These are phyloP conservation scores for Pichia sp. DNA, from an alignment of 1,139 yeast genomes.

Conservation along the genomic window DNA sequence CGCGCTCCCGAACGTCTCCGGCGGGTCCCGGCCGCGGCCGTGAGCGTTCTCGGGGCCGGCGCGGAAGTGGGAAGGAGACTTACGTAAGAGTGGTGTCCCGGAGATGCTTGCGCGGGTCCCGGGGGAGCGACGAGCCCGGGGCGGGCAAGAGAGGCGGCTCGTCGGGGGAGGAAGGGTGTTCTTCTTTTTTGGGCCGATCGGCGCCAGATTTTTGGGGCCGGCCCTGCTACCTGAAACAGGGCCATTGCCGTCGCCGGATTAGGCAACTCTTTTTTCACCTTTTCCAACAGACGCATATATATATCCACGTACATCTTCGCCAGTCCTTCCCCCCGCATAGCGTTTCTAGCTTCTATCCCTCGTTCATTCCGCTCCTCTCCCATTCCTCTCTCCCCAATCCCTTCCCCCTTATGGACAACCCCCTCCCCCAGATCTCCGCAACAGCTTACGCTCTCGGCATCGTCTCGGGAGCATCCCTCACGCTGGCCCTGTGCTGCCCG, in stretches of 20 bases:
- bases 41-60: not conserved
- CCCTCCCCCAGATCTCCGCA: slow-evolving; percentile 5
- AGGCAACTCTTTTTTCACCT: no score
- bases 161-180: no score
- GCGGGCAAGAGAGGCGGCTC: not conserved
- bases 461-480: slow-evolving; percentile 36
- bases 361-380: no score
- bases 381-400: no score
- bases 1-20: not conserved
- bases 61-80: not conserved
- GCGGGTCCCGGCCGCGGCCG: not conserved
- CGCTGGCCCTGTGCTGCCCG: slow-evolving; percentile 30
- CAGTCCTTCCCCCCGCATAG: no score
- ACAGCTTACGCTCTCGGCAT: slow-evolving; percentile 30
- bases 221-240: no score
- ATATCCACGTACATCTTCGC: no score
- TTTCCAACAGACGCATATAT: no score
- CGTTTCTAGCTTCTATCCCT: no score
- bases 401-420: not conserved
- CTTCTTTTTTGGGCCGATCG: no score
- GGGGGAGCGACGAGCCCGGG: not conserved
- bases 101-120: not conserved
- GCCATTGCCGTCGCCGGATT: no score
- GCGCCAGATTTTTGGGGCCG: no score
- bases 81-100: not conserved